Evolutionary conservation across 2,329 filamentous ascomycete genomes (phyloP).

Genomic region (Dothideomycetes sp.): DNA sequence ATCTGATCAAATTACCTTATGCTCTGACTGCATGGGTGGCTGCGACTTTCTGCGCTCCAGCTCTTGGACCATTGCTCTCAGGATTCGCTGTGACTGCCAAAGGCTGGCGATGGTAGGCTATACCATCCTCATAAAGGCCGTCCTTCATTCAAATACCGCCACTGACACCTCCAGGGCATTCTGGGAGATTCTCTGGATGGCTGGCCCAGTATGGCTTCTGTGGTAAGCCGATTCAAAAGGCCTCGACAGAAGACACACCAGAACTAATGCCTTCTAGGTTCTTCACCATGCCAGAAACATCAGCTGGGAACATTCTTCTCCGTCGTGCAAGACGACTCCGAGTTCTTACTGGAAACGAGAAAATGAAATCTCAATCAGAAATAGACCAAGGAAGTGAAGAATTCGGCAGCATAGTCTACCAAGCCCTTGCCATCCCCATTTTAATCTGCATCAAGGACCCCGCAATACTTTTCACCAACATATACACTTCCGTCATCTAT

Average conservation of each 20-base stretch:
- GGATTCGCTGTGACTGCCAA: slow-evolving; percentile 49
- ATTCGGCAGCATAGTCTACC: slow-evolving; percentile 34
- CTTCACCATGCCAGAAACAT: slow-evolving; percentile 54
- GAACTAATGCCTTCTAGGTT: too few relatives aligned
- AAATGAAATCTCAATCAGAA: slow-evolving; percentile 51
- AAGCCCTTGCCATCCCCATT: slow-evolving; percentile 33
- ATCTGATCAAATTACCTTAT: slow-evolving; percentile 32
- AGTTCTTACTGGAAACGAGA: slow-evolving; percentile 44
- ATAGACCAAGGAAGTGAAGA: slow-evolving; percentile 49
- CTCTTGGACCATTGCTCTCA: slow-evolving; percentile 49
- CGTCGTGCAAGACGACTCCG: slow-evolving; percentile 51
- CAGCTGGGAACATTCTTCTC: slow-evolving; percentile 46
- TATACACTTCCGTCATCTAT: slow-evolving; percentile 22
- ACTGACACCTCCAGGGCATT: too few relatives aligned
- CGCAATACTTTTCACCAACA: slow-evolving; percentile 19
- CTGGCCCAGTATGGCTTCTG: slow-evolving; percentile 45
- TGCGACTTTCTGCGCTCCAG: slow-evolving; percentile 35
- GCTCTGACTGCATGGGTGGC: slow-evolving; percentile 33
- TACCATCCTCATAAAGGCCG: too few relatives aligned
- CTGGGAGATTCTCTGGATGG: slow-evolving; percentile 53
- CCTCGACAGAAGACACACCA: neutral
- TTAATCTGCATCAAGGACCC: slow-evolving; percentile 21
- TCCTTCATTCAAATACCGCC: too few relatives aligned
- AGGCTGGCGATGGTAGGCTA: slow-evolving; percentile 53
- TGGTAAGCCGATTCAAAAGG: slow-evolving; percentile 22